phyloP scores from a whole-genome alignment of 2,329 filamentous ascomycete genomes.

The Ciborinia camelliae region DNA sequence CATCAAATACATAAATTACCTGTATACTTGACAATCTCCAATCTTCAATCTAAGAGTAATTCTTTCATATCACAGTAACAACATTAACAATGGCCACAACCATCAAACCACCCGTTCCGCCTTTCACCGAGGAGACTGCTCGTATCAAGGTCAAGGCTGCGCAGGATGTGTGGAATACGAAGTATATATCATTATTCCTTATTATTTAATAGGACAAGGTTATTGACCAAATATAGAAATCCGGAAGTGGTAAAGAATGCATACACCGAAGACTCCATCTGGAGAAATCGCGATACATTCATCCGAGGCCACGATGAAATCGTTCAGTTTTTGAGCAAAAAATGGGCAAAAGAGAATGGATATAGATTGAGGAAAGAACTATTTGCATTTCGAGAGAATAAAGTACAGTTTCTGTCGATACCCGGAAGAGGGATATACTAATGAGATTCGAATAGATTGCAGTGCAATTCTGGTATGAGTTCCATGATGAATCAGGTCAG shows the following conservation, averaged over 20 bases:
- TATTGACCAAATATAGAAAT: slow-evolving; percentile 46
- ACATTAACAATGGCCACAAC: slow-evolving; percentile 19
- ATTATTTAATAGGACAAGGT: not conserved
- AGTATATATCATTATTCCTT: slow-evolving; percentile 44
- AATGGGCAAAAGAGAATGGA: slow-evolving; percentile 69
- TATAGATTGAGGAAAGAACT: slow-evolving; percentile 80
- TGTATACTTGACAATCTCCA: not conserved
- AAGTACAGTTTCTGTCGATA: slow-evolving; percentile 37
- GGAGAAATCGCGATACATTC: slow-evolving; percentile 75
- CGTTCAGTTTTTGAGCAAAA: slow-evolving; percentile 62
- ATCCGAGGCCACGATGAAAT: slow-evolving; percentile 66
- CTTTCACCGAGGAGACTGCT: slow-evolving; percentile 72
- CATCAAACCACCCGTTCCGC: slow-evolving; percentile 54
- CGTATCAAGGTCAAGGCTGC: slow-evolving; percentile 76
- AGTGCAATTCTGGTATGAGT: slow-evolving; percentile 77
- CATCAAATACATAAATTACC: too few species aligned
- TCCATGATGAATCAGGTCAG: slow-evolving; percentile 68
- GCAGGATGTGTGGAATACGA: slow-evolving; percentile 79
- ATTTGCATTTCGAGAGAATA: slow-evolving; percentile 71
- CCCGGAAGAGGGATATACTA: not conserved
- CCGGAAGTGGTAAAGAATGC: slow-evolving; percentile 63
- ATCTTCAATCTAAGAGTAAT: too few species aligned
- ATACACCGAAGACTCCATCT: slow-evolving; percentile 74
- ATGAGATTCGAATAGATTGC: slow-evolving; percentile 53
- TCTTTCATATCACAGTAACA: not conserved